phyloP scores from a whole-genome alignment of 1,284 basidiomycete species.

The Fomitiporia mediterranea region DNA sequence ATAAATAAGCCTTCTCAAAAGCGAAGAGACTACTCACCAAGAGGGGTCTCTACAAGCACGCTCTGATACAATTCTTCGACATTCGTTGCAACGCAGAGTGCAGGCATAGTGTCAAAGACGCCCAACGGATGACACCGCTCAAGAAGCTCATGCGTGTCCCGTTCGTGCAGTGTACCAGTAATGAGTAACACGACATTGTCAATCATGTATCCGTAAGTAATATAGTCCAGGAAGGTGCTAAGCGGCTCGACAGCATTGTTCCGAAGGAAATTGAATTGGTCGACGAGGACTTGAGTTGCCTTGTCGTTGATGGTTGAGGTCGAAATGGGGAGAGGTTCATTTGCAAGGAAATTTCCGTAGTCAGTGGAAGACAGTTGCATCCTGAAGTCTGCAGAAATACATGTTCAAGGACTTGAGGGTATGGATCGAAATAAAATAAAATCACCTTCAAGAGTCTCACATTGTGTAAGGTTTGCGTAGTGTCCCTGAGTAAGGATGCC shows the following conservation, averaged over 20 bases:
- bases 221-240: conserved; percentile 94
- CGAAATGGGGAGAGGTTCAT: conserved; percentile 93
- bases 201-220: conserved; percentile 99
- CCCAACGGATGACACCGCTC: conserved; percentile 97
- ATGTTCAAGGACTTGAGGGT: not conserved
- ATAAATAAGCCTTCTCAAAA: not conserved
- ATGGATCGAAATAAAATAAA: conserved; percentile 18
- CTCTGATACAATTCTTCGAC: conserved; percentile 99
- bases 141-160: conserved; percentile 95
- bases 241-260: conserved; percentile 90
- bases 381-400: conserved; percentile 68
- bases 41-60: conserved; percentile 94
- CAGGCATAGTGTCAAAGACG: conserved; percentile 98
- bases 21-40: conserved; percentile 55
- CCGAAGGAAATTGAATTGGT: conserved; percentile 95
- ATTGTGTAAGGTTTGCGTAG: conserved; percentile 94
- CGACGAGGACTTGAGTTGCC: conserved; percentile 91
- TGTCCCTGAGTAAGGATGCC: conserved; percentile 86
- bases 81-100: conserved; percentile 97
- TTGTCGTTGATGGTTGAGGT: conserved; percentile 95
- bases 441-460: conserved; percentile 94
- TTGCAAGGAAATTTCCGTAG: conserved; percentile 98
- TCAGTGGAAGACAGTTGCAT: conserved; percentile 95
- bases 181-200: conserved; percentile 99
- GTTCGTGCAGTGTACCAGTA: conserved; percentile 94